Evolutionary conservation across 345 rosid species (phyloP).

Genomic region (Rubroshorea leprosula): DNA sequence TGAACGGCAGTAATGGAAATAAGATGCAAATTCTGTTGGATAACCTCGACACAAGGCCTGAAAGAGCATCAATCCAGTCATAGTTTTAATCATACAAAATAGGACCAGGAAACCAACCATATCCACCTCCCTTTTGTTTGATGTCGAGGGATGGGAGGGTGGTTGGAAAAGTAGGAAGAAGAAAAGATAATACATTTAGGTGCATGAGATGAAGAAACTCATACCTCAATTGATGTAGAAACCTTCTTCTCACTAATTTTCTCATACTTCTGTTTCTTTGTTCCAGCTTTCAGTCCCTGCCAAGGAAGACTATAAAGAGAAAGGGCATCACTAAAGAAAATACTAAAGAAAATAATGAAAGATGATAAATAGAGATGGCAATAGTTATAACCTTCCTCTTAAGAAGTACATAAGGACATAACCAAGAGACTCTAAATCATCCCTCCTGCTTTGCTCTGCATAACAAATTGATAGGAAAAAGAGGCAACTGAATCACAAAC

Average conservation of each 20-base stretch:
- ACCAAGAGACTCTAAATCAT: slow-evolving; percentile 48
- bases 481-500: not conserved
- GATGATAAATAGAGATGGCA: not conserved
- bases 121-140: not conserved
- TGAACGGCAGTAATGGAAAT: slow-evolving; percentile 65
- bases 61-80: not conserved
- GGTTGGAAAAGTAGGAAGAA: not conserved
- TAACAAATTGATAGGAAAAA: not conserved
- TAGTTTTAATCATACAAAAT: not conserved
- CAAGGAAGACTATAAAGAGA: slow-evolving; percentile 30
- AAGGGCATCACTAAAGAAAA: slow-evolving; percentile 10
- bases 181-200: not conserved
- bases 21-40: slow-evolving; percentile 54
- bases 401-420: slow-evolving; percentile 46
- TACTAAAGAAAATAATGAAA: slow-evolving; percentile 11
- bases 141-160: not conserved
- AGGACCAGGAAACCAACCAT: not conserved
- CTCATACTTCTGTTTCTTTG: slow-evolving; percentile 38
- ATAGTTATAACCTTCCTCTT: slow-evolving; percentile 41
- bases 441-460: slow-evolving; percentile 57
- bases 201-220: not conserved
- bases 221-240: slow-evolving; percentile 35
- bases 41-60: slow-evolving; percentile 27
- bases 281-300: slow-evolving; percentile 41
- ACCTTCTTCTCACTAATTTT: slow-evolving; percentile 40